Base-by-base conservation (phyloP, 164 flowering plant genomes). In the Paratinospora sagittata region DNA sequence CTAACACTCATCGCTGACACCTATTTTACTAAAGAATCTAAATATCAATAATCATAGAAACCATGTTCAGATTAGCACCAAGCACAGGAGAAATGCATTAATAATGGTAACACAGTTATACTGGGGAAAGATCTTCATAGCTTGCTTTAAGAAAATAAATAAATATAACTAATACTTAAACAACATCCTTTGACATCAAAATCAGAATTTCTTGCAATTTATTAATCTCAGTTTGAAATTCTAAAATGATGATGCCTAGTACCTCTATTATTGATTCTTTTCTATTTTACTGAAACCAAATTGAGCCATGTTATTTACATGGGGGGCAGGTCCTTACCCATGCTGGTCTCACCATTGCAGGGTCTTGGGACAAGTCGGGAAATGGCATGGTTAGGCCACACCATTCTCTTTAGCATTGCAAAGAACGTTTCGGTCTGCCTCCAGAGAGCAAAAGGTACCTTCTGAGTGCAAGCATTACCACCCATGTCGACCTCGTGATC, bases 401-500 rank as follows among this genome's bases (percentile, higher is more conserved):
- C n/a, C n/a, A 4, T 52, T 52, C 19, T 6, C 58, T 52, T 52
- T 6, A 19, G 16, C n/a, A 52, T 52, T 52, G 58, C 58, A 16
- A 81, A 65, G 61, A 66, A 17, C 67, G 71, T 72, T 87, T 85
- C 69, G 85, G 72, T 77, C 80, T 82, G 72, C 79, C 34, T 45
- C 71, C 77, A 10, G 76, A 78, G 67, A 74, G 24, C 3, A 82
- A 72, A 8, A 88, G 70, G 72, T 77, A 83, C 79, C 81, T 86
- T 60, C 72, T 65, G 11, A 89, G 70, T 69, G 89, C 89, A 69
- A 90, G 83, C 77, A 90, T 70, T 60, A 88, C 39, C 57, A 91
- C 84, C 97, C 94, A 89, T 37, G 97, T 86, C 24, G 84, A 78
- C 78, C 81, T 87, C 12, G 91, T 76, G 76, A 88, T 85, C 79